phyloP scores from a whole-genome alignment of 2,329 filamentous ascomycete species.

The Clarireedia paspali region DNA sequence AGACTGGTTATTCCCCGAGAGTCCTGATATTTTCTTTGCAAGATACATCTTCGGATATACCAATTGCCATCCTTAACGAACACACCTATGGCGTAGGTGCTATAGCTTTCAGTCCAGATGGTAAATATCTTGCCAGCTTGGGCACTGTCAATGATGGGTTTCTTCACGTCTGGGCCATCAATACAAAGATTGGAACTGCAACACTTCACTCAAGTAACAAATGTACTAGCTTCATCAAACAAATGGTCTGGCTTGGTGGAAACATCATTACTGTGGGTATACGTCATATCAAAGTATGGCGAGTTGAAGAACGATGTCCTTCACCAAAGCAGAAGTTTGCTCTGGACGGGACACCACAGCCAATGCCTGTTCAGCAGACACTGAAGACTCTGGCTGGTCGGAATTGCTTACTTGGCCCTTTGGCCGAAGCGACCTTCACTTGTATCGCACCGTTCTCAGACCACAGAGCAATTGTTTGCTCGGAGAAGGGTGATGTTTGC shows the following conservation, averaged over 20 bases:
- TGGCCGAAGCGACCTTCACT: slow-evolving; percentile 80
- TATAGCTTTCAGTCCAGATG: slow-evolving; percentile 83
- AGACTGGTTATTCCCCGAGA: slow-evolving; percentile 85
- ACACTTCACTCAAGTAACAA: slow-evolving; percentile 81
- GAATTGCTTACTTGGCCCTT: slow-evolving; percentile 74
- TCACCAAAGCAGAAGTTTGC: slow-evolving; percentile 59
- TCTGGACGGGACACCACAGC: slow-evolving; percentile 34
- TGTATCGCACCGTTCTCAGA: slow-evolving; percentile 67
- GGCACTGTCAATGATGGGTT: slow-evolving; percentile 90
- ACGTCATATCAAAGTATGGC: slow-evolving; percentile 91
- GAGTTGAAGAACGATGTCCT: slow-evolving; percentile 59
- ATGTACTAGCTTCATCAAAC: slow-evolving; percentile 78
- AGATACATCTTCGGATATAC: slow-evolving; percentile 71
- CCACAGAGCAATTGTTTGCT: slow-evolving; percentile 71
- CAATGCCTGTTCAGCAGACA: slow-evolving; percentile 32
- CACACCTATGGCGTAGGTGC: slow-evolving; percentile 85
- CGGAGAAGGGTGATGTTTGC: slow-evolving; percentile 85
- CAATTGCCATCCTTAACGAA: slow-evolving; percentile 78
- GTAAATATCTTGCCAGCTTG: slow-evolving; percentile 78
- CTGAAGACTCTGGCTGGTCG: slow-evolving; percentile 73
- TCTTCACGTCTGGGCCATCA: slow-evolving; percentile 83
- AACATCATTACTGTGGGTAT: slow-evolving; percentile 81
- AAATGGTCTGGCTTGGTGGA: slow-evolving; percentile 86
- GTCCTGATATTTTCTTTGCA: slow-evolving; percentile 84
- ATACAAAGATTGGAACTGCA: slow-evolving; percentile 71